phyloP scores from a whole-genome alignment of 2,329 filamentous ascomycete species.

The Ophiostoma sp. region DNA sequence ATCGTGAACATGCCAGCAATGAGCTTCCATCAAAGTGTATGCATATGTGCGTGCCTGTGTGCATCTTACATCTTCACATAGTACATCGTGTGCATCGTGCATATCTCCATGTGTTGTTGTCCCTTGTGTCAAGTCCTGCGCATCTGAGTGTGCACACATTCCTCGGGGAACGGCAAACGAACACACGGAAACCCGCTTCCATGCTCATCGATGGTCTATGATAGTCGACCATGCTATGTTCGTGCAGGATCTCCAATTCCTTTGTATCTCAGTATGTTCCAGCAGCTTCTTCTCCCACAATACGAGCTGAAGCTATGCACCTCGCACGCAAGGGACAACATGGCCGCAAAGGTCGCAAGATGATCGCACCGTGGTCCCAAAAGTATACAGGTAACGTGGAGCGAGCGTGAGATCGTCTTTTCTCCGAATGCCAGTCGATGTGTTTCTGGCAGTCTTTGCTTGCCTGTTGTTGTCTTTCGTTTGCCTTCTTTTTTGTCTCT shows the following conservation, averaged over 20 bases:
- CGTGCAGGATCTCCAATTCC: not conserved
- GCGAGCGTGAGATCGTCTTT: conserved; percentile 1
- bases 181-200: not conserved
- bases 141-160: conserved; percentile 10
- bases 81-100: not conserved
- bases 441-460: not conserved
- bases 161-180: not conserved
- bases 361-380: not conserved
- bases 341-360: not conserved
- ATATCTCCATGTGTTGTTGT: not conserved
- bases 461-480: not conserved
- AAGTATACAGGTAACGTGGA: conserved; percentile 5
- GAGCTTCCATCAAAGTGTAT: not conserved
- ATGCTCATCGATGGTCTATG: not conserved
- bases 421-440: not conserved
- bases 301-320: not conserved
- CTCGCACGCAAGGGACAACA: not conserved
- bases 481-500: not conserved
- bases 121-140: not conserved
- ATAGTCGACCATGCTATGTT: not conserved
- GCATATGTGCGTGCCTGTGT: not conserved
- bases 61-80: not conserved
- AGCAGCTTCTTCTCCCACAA: not conserved
- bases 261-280: not conserved
- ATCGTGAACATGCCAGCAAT: not conserved